Evolutionary conservation across 768 basidiomycete genomes (phyloP).

Genomic region (Chalciporus sphaerocephalus): DNA sequence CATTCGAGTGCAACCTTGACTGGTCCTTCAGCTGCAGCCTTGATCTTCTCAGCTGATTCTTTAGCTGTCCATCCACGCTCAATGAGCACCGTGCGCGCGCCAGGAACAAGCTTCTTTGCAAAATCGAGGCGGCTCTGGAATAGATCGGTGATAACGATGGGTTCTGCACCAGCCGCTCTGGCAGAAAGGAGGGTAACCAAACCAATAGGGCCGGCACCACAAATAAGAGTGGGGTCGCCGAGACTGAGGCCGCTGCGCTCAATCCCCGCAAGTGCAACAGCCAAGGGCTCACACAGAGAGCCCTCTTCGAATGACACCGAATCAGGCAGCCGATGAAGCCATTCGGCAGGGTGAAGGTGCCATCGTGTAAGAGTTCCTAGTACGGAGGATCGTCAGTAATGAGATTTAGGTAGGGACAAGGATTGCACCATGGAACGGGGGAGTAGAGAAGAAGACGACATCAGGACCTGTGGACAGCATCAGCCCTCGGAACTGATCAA

Average conservation of each 20-base stretch:
- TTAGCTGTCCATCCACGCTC: conserved; percentile 42
- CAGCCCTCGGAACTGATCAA: not conserved
- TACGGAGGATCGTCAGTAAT: not conserved
- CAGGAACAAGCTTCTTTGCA: conserved; percentile 56
- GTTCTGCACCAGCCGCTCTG: conserved; percentile 65
- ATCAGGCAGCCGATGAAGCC: conserved; percentile 62
- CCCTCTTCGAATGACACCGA: conserved; percentile 64
- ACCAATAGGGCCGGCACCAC: conserved; percentile 68
- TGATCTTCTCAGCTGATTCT: conserved; percentile 50
- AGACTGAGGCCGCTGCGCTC: conserved; percentile 62
- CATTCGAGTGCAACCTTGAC: conserved; percentile 58
- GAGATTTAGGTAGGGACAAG: not conserved
- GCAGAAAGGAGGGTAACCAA: conserved; percentile 58
- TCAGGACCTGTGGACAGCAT: conserved; percentile 30
- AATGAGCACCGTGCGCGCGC: conserved; percentile 55
- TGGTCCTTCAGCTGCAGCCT: conserved; percentile 44
- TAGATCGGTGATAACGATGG: conserved; percentile 65
- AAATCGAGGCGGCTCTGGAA: conserved; percentile 64
- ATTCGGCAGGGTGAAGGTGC: conserved; percentile 64
- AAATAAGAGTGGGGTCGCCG: conserved; percentile 59
- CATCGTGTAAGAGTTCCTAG: conserved; percentile 60
- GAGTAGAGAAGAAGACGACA: conserved; percentile 66
- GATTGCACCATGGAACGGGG: conserved; percentile 56
- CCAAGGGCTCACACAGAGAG: conserved; percentile 61
- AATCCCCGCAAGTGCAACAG: conserved; percentile 64